Percentiles rank a stretch among this genome's conserved stretches.
Conservation (phyloP, 192 early-diverging fungal genomes). For the Mortierella alpina region DNA sequence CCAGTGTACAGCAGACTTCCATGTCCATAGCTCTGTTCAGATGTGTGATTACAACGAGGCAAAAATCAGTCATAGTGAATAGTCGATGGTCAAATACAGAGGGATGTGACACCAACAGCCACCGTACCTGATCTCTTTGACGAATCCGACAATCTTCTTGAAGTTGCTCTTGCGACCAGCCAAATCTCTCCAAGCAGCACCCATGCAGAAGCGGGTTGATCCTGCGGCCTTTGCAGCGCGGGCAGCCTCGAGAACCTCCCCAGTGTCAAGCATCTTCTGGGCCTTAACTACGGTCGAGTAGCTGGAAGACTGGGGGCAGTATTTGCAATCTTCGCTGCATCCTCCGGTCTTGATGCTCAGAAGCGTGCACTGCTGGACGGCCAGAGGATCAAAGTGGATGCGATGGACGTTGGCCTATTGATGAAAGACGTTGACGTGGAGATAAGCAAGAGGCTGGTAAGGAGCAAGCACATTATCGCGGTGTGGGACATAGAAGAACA, state of each 20-base stretch:
- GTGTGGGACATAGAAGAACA: background rate
- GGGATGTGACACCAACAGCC: background rate
- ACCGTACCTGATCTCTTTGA: constrained; percentile 77
- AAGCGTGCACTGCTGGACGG: constrained; percentile 85
- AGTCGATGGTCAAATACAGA: background rate
- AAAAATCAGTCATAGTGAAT: background rate
- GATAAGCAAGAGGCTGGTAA: background rate
- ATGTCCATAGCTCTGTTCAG: constrained; percentile 76
- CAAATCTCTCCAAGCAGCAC: constrained; percentile 86
- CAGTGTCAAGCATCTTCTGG: constrained; percentile 75
- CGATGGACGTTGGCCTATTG: constrained; percentile 80
- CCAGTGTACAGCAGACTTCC: constrained; percentile 90
- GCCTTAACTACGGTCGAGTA: constrained; percentile 78
- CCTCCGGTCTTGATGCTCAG: constrained; percentile 88
- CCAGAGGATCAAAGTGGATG: constrained; percentile 71
- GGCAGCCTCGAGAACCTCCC: constrained; percentile 77
- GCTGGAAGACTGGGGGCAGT: constrained; percentile 83
- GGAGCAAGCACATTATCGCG: background rate
- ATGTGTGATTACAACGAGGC: background rate
- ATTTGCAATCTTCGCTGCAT: constrained; percentile 86
- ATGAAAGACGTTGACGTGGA: background rate
- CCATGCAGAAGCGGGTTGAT: constrained; percentile 87
- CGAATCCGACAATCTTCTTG: constrained; percentile 78
- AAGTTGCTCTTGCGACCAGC: constrained; percentile 86
- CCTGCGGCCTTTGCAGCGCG: constrained; percentile 81